Base-by-base conservation (phyloP, 148 eudicot genomes). In the Euryodendron excelsum region DNA sequence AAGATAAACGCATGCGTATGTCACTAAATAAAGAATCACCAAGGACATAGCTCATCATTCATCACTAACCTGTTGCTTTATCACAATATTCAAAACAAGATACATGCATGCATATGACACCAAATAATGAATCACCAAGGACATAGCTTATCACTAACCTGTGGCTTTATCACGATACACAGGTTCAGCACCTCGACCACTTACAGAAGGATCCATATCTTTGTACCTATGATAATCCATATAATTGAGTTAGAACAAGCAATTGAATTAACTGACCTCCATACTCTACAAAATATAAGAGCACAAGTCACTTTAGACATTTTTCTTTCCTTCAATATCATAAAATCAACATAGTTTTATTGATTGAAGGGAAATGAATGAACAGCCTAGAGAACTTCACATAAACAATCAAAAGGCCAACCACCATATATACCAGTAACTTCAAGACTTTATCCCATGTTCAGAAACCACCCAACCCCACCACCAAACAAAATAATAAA, bases 171-270 rank as follows among this genome's bases (percentile, higher is more conserved):
- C 77, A 64, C 99, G 91, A 79, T 87, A 92, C 66, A 93, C 88
- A 47, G 91, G 83, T 78, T 89, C 94, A 77, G 99, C 99, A 78
- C 90, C 94, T 53, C 82, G 87, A 69, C 97, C 98, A 77, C 93
- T 92, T 52, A 88, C 67, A 20, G 90, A 85, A 72, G 96, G 87
- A 85, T 93, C 97, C 97, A 93, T 87, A 60, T 84, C 76, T 77
- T 87, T 78, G 81, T 89, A 95, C 90, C 99, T 95, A 77, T 33
- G 68, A 63, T 37, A 61, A 69, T 55, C 34, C 5, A 67, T 36
- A 75, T 27, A 63, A 13, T 1, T 27, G 53, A 21, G 58, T 52
- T n/a, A 81, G 12, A 76, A 45, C 15, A 39, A 64, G 61, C 23
- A 20, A 30, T n/a, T 37, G 44, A 21, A 52, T 36, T 17, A 73